A percentile compares a stretch with the other conserved stretches of the same genome.
phyloP scores from a whole-genome alignment of 192 early-diverging fungal species.

The Podila epicladia region DNA sequence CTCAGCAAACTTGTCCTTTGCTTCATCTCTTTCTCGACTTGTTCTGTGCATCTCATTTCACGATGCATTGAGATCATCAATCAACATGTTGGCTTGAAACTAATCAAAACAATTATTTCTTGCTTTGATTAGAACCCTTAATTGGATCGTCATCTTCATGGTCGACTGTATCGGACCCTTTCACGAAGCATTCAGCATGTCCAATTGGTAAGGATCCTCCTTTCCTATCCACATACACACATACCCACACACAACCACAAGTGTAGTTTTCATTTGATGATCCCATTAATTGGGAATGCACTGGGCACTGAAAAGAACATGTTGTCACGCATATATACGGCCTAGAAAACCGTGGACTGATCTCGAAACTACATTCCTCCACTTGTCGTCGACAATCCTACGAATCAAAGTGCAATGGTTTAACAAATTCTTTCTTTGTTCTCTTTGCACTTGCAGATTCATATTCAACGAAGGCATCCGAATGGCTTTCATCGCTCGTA shows the following conservation, averaged over 20 bases:
- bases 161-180: too few relatives aligned
- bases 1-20: neutral
- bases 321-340: conserved; percentile 58
- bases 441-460: neutral
- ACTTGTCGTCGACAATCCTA: neutral
- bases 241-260: neutral
- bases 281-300: conserved; percentile 57
- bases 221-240: neutral
- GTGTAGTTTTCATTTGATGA: conserved; percentile 22
- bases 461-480: neutral
- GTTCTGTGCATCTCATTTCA: neutral
- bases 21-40: conserved; percentile 10
- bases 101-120: too few relatives aligned
- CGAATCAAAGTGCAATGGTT: neutral
- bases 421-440: neutral
- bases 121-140: too few relatives aligned
- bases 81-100: too few relatives aligned
- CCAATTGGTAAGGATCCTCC: conserved; percentile 13
- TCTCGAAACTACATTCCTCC: conserved; percentile 9
- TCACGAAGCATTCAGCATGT: neutral
- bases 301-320: conserved; percentile 72
- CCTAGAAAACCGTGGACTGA: conserved; percentile 63
- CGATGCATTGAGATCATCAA: too few relatives aligned
- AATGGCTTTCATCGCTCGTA: neutral
- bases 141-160: too few relatives aligned